Evolutionary conservation across 495 filamentous ascomycete species (phyloP).

Genomic region (Bathelium albidoporum): DNA sequence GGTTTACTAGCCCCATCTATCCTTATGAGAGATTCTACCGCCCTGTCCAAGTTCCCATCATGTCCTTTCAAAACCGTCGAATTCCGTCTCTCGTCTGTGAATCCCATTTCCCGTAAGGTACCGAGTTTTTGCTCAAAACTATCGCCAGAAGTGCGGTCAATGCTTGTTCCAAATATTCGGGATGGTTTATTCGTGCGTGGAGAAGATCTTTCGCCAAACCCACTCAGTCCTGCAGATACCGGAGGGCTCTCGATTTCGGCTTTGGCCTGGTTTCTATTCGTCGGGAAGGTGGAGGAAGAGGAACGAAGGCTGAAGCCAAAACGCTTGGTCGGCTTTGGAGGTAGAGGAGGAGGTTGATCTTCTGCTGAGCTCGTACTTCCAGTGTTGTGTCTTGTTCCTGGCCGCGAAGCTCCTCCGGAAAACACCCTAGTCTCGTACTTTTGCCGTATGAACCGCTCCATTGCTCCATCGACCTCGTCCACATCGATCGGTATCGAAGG

Average conservation of each 20-base stretch:
- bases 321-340: slow-evolving; percentile 68
- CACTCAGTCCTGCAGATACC: slow-evolving; percentile 23
- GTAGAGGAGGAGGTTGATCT: slow-evolving; percentile 63
- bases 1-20: slow-evolving; percentile 56
- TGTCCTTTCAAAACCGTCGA: slow-evolving; percentile 65
- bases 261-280: slow-evolving; percentile 11
- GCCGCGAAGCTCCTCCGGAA: slow-evolving; percentile 31
- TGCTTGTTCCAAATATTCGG: slow-evolving; percentile 55
- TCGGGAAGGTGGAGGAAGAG: slow-evolving; percentile 56
- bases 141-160: slow-evolving; percentile 47
- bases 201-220: slow-evolving; percentile 25
- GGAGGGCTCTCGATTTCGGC: slow-evolving; percentile 22
- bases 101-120: slow-evolving; percentile 83
- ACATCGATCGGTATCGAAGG: slow-evolving; percentile 75
- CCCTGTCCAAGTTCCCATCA: slow-evolving; percentile 71
- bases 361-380: slow-evolving; percentile 39
- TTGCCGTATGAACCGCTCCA: slow-evolving; percentile 88
- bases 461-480: slow-evolving; percentile 81
- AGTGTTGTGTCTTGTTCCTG: slow-evolving; percentile 36
- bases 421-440: slow-evolving; percentile 72
- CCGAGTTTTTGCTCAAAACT: slow-evolving; percentile 60
- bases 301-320: slow-evolving; percentile 65
- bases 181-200: slow-evolving; percentile 46
- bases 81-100: slow-evolving; percentile 73
- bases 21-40: slow-evolving; percentile 71